phyloP scores from a whole-genome alignment of 73 alveolate species.

The Uronychia setigera region DNA sequence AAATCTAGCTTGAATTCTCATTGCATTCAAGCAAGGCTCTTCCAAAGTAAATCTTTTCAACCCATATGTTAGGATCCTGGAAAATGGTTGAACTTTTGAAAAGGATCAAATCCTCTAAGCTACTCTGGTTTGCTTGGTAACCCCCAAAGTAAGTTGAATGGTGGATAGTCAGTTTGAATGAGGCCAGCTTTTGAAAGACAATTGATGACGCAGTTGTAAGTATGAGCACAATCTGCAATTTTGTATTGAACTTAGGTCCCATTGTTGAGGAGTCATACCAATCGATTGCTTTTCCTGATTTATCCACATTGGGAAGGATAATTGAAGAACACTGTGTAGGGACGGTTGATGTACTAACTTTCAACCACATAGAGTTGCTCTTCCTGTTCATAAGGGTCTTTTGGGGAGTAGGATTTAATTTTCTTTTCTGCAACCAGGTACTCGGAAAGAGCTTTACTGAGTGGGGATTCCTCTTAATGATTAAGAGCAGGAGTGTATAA shows the following conservation, averaged over 20 bases:
- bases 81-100: constrained; percentile 80
- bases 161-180: constrained; percentile 14
- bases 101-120: constrained; percentile 63
- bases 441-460: not conserved
- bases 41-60: constrained; percentile 80
- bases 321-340: not conserved
- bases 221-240: constrained; percentile 21
- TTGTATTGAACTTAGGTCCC: not conserved
- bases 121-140: constrained; percentile 37
- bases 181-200: constrained; percentile 44
- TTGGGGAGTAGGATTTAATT: not conserved
- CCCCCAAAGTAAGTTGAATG: constrained; percentile 43
- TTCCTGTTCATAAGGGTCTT: not conserved
- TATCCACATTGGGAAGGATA: not conserved
- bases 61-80: constrained; percentile 89
- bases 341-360: not conserved
- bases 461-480: not conserved
- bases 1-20: constrained; percentile 67
- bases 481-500: not conserved
- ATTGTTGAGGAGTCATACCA: not conserved
- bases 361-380: not conserved
- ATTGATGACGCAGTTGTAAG: constrained; percentile 48
- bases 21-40: constrained; percentile 66
- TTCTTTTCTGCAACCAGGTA: not conserved
- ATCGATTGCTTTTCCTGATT: not conserved